Conservation (phyloP, 495 filamentous ascomycete genomes). For the Penicillium pulvis region DNA sequence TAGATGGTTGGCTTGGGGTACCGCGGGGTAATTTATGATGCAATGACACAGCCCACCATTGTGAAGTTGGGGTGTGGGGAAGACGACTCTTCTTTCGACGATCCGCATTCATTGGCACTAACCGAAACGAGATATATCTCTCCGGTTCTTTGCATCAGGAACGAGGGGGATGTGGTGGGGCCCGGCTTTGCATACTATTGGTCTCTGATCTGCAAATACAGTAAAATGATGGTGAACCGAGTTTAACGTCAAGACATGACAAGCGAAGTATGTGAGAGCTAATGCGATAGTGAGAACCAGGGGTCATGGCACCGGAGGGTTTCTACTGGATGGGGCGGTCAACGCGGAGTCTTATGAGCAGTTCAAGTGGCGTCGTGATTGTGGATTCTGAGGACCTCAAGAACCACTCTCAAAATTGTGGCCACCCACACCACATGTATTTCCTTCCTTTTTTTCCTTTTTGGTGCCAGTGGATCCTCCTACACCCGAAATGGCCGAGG, state of each 20-base stretch:
- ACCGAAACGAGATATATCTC: conserved; percentile 6
- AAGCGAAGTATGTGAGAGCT: background rate
- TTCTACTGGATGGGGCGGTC: background rate
- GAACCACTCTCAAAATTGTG: background rate
- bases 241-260: background rate
- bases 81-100: background rate
- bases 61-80: background rate
- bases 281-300: background rate
- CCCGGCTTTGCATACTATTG: background rate
- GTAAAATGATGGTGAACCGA: background rate
- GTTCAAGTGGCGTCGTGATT: background rate
- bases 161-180: background rate
- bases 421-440: conserved; percentile 4
- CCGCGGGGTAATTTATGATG: conserved; percentile 4
- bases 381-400: background rate
- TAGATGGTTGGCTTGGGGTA: background rate
- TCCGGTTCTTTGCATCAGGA: background rate
- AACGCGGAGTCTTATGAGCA: too few species aligned
- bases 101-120: background rate
- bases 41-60: background rate
- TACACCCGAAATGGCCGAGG: conserved; percentile 14
- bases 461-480: background rate
- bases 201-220: background rate
- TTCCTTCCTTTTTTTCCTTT: background rate
- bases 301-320: conserved; percentile 1